Base-by-base conservation (phyloP, 768 basidiomycete genomes). In the Boletus bicolor region DNA sequence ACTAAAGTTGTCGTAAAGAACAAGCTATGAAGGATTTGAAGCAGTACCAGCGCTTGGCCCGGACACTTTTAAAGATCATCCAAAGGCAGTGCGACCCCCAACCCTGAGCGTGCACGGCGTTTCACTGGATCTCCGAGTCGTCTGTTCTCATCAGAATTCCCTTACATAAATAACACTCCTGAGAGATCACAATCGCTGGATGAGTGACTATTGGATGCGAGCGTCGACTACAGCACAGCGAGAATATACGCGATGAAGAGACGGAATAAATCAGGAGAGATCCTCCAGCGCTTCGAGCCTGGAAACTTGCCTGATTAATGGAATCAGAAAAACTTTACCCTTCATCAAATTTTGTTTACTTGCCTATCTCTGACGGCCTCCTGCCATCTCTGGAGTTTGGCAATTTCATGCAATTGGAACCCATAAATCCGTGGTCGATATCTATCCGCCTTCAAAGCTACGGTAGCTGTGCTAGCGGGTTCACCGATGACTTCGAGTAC, bases 361-460 rank as follows among this genome's bases (percentile, higher is more conserved):
- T 55, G 89, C 93, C 82, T 81, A 73, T 98, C 95, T 51, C 96
- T 75, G 37, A 89, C 82, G 4, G 92, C 95, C 73, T 93, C 92
- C 72, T 98, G 93, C 97, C 97, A 99, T 64, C 95, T 78, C 69
- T 94, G 89, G 62, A 97, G 72, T 72, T 89, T 95, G 17, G 96
- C 96, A 56, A 83, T 86, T 76, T 98, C 97, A 66, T 98, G 83
- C 36, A 98, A 77, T 73, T 94, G 92, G 81, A 99, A 99, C 2
- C 97, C 97, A 72, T 98, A 98, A 50, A 98, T 95, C 67, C 86
- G 85, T 34, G 96, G 95, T 51, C 91, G 79, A 71, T 97, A 95
- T 61, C 93, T 72, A 68, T 98, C 97, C 28, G 92, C 91, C 74
- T 96, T 96, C 54, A 90, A 65, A 8, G 95, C 95, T 3, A 84